Evolutionary conservation across 108 stramenopile species (phyloP), one percentile per base, ranked within the genome.

Genomic region (Pseudonitzschia delicatissima): DNA sequence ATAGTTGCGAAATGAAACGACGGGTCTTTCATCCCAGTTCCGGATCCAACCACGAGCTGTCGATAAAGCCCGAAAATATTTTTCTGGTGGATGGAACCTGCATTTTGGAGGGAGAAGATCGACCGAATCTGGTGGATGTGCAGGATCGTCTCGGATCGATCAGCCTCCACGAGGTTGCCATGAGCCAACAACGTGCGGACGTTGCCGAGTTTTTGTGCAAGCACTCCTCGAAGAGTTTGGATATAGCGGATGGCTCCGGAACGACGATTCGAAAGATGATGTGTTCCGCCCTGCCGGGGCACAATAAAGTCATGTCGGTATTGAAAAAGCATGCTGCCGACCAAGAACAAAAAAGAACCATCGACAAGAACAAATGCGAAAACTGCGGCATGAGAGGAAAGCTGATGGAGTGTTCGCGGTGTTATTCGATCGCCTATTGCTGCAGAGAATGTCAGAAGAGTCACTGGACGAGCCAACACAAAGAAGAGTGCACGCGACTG

Each of bases 1-100:
- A n/a, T n/a, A n/a, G n/a, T n/a, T n/a, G n/a, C n/a, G 71, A 75
- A 29, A 51, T 62, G 0, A 66, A 44, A 34, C 74, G 79, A 13
- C 57, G 71, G 35, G 50, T 53, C 9, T 23, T 72, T 5, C 61
- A 61, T 40, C 39, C 39, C 29, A 21, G 71, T 28, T 12, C 49
- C 25, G 69, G 64, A 37, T 67, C 52, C 12, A 37, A 59, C 0
- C 68, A 66, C 57, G 62, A 66, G 35, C 32, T 80, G 9, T 63
- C 60, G 60, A 45, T 68, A n/a, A 76, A 72, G 36, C 48, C 66
- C n/a, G 60, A 72, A n/a, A 80, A 80, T 55, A 42, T 80, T 58
- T 28, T 23, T 58, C 11, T 51, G 9, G 50, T 17, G 23, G 18
- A 9, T 21, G 50, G 40, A 34, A 6, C 33, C n/a, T 32, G 45